A percentile compares a stretch with the other conserved stretches of the same genome.
phyloP scores from a whole-genome alignment of 257 asterid species.

The Solanum pinnatisectum region DNA sequence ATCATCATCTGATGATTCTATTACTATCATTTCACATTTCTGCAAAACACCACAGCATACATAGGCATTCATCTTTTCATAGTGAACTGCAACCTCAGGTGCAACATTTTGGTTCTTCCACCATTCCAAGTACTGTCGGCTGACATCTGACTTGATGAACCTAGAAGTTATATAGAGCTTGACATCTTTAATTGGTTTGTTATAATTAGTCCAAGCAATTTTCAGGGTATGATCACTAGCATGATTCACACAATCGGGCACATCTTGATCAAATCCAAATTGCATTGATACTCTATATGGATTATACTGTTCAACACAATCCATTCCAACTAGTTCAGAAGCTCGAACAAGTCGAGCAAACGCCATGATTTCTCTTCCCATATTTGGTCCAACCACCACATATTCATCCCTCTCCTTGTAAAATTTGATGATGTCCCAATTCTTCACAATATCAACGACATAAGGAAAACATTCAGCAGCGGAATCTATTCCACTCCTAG shows the following conservation, averaged over 20 bases:
- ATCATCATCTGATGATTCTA: not conserved
- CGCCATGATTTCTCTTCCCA: not conserved
- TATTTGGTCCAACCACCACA: not conserved
- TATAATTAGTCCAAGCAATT: constrained; percentile 18
- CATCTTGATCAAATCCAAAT: constrained; percentile 33
- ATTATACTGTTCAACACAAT: constrained; percentile 19
- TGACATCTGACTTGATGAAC: constrained; percentile 12
- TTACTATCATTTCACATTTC: not conserved
- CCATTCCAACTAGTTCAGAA: constrained; percentile 19
- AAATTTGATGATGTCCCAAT: not conserved
- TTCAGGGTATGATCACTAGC: not conserved
- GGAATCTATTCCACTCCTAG: not conserved
- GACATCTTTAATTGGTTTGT: constrained; percentile 15
- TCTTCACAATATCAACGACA: not conserved
- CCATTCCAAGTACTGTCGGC: constrained; percentile 18
- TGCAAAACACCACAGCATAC: not conserved
- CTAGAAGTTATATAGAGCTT: constrained; percentile 18
- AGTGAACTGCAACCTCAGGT: not conserved
- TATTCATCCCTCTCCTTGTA: constrained; percentile 1
- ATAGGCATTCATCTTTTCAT: not conserved
- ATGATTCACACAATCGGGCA: constrained; percentile 7
- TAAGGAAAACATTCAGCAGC: constrained; percentile 14
- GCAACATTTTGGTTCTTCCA: constrained; percentile 10
- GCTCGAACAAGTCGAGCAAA: constrained; percentile 11
- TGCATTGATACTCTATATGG: constrained; percentile 31